These are phyloP conservation scores for Candida pseudocylindracea DNA, from an alignment of 1,139 yeast species.

Conservation along the genomic window DNA sequence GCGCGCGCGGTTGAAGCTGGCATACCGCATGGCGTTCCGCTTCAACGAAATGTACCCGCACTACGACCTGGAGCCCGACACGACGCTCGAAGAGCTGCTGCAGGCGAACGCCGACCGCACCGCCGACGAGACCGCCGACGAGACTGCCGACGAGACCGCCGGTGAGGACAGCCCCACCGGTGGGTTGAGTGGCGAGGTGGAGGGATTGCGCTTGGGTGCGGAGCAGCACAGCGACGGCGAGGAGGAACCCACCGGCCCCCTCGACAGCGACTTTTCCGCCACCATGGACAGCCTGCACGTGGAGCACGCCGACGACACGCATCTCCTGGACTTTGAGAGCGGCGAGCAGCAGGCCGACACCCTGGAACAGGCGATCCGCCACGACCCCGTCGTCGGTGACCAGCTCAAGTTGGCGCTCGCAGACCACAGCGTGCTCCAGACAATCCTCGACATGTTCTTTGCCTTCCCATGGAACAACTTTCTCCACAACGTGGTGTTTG, in stretches of 20 bases:
- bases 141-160: slow-evolving; percentile 12
- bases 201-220: too few relatives aligned
- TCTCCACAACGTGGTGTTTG: slow-evolving; percentile 92
- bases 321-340: slow-evolving; percentile 11
- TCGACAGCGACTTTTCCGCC: slow-evolving; percentile 14
- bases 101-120: slow-evolving; percentile 2
- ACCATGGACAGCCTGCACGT: slow-evolving; percentile 7
- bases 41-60: slow-evolving; percentile 18
- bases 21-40: slow-evolving; percentile 23
- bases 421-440: slow-evolving; percentile 61
- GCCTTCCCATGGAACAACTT: slow-evolving; percentile 96
- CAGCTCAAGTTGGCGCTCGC: slow-evolving; percentile 64
- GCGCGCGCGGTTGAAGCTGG: slow-evolving; percentile 24
- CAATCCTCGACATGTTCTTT: slow-evolving; percentile 67
- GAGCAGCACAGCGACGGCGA: neutral
- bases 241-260: slow-evolving; percentile 6
- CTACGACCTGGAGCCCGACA: slow-evolving; percentile 4
- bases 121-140: slow-evolving; percentile 11
- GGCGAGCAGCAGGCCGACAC: slow-evolving; percentile 24
- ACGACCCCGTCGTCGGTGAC: slow-evolving; percentile 75
- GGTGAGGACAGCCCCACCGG: neutral
- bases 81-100: slow-evolving; percentile 4
- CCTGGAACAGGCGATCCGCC: slow-evolving; percentile 37
- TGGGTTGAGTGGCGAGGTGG: too few relatives aligned
- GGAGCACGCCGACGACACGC: slow-evolving; percentile 2